A percentile compares a stretch with the other conserved stretches of the same genome.
phyloP scores from a whole-genome alignment of 2,329 filamentous ascomycete genomes.

The Torrubiella hemipterigena region DNA sequence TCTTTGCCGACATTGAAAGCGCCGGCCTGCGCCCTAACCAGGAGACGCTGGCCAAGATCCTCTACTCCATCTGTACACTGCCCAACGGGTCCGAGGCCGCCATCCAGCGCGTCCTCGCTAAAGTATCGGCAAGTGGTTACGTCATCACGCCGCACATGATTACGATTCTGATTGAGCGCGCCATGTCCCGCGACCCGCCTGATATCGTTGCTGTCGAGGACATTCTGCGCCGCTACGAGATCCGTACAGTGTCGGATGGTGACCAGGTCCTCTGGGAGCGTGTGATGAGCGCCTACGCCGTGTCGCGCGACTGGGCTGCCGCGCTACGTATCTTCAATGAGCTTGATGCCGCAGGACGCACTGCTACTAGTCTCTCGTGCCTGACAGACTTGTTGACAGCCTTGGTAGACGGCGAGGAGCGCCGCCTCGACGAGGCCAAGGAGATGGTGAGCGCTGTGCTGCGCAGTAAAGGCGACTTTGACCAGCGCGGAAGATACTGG shows the following conservation, averaged over 20 bases:
- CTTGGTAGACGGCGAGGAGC: conserved; percentile 14
- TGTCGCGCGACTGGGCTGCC: conserved; percentile 32
- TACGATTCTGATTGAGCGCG: conserved; percentile 60
- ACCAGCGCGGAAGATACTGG: conserved; percentile 24
- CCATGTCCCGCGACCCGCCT: conserved; percentile 46
- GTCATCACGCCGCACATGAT: conserved; percentile 54
- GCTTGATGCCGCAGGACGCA: conserved; percentile 24
- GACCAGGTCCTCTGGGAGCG: conserved; percentile 61
- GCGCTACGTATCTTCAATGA: conserved; percentile 38
- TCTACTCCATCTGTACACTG: conserved; percentile 35
- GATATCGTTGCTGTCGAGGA: conserved; percentile 46
- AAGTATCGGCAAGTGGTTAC: conserved; percentile 45
- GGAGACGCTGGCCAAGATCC: conserved; percentile 56
- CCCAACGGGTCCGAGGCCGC: conserved; percentile 29
- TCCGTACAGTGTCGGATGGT: conserved; percentile 19
- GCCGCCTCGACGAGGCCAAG: conserved; percentile 16
- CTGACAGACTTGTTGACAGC: conserved; percentile 29
- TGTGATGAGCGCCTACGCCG: conserved; percentile 55
- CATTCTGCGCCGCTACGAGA: conserved; percentile 46
- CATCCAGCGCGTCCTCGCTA: conserved; percentile 44
- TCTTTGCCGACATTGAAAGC: conserved; percentile 46
- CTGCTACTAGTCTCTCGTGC: conserved; percentile 28
- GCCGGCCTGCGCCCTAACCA: conserved; percentile 47
- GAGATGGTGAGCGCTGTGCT: conserved; percentile 20
- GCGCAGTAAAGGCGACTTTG: conserved; percentile 11